Conservation (phyloP, 2,329 filamentous ascomycete genomes). For the Xenoacremonium recifei region DNA sequence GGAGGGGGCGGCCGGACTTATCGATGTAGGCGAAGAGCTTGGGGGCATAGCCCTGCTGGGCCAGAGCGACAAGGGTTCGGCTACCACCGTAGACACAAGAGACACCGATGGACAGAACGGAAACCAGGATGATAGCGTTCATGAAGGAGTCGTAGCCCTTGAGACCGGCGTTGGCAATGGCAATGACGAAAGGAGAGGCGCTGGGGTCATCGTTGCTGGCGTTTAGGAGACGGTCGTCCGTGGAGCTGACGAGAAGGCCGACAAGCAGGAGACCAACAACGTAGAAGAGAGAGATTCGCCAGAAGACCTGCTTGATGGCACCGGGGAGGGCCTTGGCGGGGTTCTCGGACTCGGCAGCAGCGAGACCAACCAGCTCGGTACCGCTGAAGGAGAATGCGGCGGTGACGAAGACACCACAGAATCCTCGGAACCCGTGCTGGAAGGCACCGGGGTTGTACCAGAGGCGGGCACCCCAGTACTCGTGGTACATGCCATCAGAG, state of each 20-base stretch:
- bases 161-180: slow-evolving; percentile 52
- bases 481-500: slow-evolving; percentile 38
- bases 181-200: slow-evolving; percentile 57
- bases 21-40: slow-evolving; percentile 57
- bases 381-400: slow-evolving; percentile 73
- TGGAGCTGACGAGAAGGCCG: slow-evolving; percentile 47
- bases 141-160: slow-evolving; percentile 54
- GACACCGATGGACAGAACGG: slow-evolving; percentile 58
- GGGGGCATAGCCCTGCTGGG: slow-evolving; percentile 59
- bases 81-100: slow-evolving; percentile 59
- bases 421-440: slow-evolving; percentile 71
- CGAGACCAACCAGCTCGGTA: slow-evolving; percentile 72
- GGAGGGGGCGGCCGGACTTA: slow-evolving; percentile 53
- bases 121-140: slow-evolving; percentile 58
- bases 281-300: slow-evolving; percentile 57
- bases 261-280: slow-evolving; percentile 52
- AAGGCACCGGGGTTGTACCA: slow-evolving; percentile 58
- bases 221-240: slow-evolving; percentile 46
- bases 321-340: slow-evolving; percentile 72
- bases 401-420: slow-evolving; percentile 62
- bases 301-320: slow-evolving; percentile 77
- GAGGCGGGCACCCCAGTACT: slow-evolving; percentile 50
- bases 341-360: slow-evolving; percentile 69
- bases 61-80: slow-evolving; percentile 57
- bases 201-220: slow-evolving; percentile 38